Evolutionary conservation across 768 basidiomycete genomes (phyloP).

Genomic region (Leccinum uliginosum): DNA sequence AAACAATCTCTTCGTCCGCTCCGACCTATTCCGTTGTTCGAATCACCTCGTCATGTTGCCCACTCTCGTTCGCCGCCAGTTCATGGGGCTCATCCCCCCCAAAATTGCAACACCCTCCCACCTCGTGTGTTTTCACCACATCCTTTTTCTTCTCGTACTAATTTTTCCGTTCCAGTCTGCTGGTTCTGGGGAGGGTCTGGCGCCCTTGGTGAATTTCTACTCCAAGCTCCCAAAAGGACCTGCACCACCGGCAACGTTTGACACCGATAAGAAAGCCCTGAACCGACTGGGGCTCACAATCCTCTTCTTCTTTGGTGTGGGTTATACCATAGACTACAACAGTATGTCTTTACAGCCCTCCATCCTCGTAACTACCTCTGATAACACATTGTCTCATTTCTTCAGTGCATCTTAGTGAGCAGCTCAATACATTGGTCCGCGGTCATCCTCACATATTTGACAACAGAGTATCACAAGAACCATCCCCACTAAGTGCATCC

Average conservation of each 20-base stretch:
- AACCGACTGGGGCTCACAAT: slow-evolving; percentile 52
- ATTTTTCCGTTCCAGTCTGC: slow-evolving; percentile 53
- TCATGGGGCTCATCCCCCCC: slow-evolving; percentile 84
- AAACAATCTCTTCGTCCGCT: slow-evolving; percentile 7
- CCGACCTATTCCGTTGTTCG: slow-evolving; percentile 20
- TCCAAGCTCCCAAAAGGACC: slow-evolving; percentile 93
- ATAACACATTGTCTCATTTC: slow-evolving; percentile 3
- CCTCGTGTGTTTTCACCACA: slow-evolving; percentile 47
- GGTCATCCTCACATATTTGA: slow-evolving; percentile 21
- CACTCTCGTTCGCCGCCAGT: slow-evolving; percentile 78
- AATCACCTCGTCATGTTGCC: slow-evolving; percentile 60
- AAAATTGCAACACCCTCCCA: slow-evolving; percentile 92
- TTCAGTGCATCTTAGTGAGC: slow-evolving; percentile 82
- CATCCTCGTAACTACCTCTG: slow-evolving; percentile 4
- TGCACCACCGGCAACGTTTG: slow-evolving; percentile 53
- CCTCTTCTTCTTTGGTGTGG: slow-evolving; percentile 52
- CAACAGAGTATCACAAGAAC: slow-evolving; percentile 89
- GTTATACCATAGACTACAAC: slow-evolving; percentile 88
- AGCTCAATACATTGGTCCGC: background rate
- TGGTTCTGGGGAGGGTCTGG: slow-evolving; percentile 75
- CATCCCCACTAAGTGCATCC: slow-evolving; percentile 58
- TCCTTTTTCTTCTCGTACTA: background rate
- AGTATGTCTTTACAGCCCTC: slow-evolving; percentile 49
- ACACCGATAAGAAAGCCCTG: slow-evolving; percentile 78
- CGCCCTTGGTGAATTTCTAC: slow-evolving; percentile 91